Base-by-base conservation (phyloP, 2,329 filamentous ascomycete species). In the Cladosporium sp. region DNA sequence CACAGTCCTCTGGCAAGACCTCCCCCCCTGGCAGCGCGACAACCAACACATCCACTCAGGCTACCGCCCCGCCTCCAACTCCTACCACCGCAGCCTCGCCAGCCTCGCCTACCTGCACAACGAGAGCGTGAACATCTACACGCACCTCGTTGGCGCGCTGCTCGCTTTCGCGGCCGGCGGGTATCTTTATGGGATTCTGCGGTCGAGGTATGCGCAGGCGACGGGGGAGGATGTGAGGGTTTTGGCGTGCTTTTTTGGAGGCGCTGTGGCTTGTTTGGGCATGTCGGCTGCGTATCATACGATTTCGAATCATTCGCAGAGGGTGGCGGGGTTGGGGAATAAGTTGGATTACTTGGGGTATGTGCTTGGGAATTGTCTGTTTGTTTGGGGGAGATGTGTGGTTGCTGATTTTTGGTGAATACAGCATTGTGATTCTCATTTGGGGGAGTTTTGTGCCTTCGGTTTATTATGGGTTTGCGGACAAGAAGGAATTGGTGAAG, bases 261-360 rank as follows among this genome's bases (percentile, higher is more conserved):
- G 89, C 9, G 72, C 73, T 0, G 59, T 69, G 2, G 62, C 62
- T 4, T 77, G 74, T 54, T 54, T 77, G 27, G 71, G 71, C 4
- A 73, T 76, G 69, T 72, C 68, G 50, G 72, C 89, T 4, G 86
- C 85, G 2, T 98, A 84, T 65, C 93, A 98, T 66, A 79, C 87
- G 2, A 79, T 96, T 41, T 82, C 78, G 18, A 95, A 96, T 58
- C 93, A 98, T 68, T 93, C 87, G 15, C 80, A 82, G 32, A 69
- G 71, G 1, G 88, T 96, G 12, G 83, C 86, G 2, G 84, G 80
- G 54, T 87, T 89, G 74, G 91, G 91, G 9, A 97, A 97, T 67
- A 88, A 95, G 67, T 73, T 97, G 50, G 93, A 98, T 66, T 97
- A 98, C 66, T 81, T 92, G 4, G 93, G 93, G 6, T 98, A 97